Evolutionary conservation across 108 stramenopile species (phyloP).

Genomic region (Skeletonema potamos): DNA sequence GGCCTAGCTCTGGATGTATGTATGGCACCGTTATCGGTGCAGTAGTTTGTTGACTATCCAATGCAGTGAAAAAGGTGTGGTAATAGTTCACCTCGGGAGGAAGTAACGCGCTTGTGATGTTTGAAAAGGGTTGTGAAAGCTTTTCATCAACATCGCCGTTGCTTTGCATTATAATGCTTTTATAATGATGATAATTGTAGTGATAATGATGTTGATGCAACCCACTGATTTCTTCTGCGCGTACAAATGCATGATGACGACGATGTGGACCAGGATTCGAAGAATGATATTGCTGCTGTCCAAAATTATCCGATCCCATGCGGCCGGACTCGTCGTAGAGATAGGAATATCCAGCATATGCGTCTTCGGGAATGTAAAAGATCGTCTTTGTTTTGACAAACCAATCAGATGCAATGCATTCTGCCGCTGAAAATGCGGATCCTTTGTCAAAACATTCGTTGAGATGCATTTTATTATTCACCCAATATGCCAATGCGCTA

Average conservation of each 20-base stretch:
- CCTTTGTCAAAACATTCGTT: slow-evolving; percentile 38
- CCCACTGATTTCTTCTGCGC: slow-evolving; percentile 4
- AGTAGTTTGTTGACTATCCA: background rate
- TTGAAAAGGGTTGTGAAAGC: background rate
- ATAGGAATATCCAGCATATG: slow-evolving; percentile 44
- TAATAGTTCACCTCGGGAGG: background rate
- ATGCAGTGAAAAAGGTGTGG: background rate
- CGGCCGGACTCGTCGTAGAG: slow-evolving; percentile 8
- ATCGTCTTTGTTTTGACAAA: slow-evolving; percentile 31
- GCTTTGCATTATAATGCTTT: background rate
- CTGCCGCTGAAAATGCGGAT: slow-evolving; percentile 15
- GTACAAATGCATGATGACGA: slow-evolving; percentile 19
- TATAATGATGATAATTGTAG: background rate
- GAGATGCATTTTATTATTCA: slow-evolving; percentile 30
- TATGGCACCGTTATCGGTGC: slow-evolving; percentile 39
- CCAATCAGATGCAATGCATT: slow-evolving; percentile 39
- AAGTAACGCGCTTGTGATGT: background rate
- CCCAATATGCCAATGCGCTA: background rate
- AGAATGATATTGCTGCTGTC: background rate
- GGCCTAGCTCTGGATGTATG: slow-evolving; percentile 32
- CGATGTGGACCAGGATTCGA: background rate
- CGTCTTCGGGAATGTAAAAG: slow-evolving; percentile 45
- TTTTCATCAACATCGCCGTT: background rate
- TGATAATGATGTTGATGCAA: slow-evolving; percentile 25
- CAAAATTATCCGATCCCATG: background rate